Percentiles rank a stretch among this genome's conserved stretches.
Conservation (phyloP, 805 yeast species). For the Huiozyma naganishii region DNA sequence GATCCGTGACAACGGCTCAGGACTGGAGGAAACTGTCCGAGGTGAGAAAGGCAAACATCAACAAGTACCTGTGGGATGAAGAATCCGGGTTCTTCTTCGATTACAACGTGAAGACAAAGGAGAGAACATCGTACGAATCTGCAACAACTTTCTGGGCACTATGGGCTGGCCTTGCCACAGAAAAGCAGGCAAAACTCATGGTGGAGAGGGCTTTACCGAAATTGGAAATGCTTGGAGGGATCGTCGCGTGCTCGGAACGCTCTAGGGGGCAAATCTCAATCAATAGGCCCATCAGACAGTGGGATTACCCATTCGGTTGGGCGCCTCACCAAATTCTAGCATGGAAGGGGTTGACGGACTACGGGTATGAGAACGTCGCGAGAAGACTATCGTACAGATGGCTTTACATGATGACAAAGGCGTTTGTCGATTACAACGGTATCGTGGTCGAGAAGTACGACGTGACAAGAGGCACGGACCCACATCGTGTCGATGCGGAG, state of each 20-base stretch:
- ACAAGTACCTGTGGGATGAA: conserved; percentile 77
- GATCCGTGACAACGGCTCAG: conserved; percentile 33
- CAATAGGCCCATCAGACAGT: conserved; percentile 78
- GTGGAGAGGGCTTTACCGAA: conserved; percentile 48
- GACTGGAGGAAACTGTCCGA: conserved; percentile 57
- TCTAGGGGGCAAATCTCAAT: conserved; percentile 64
- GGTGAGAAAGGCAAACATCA: conserved; percentile 42
- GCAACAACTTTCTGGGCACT: conserved; percentile 90
- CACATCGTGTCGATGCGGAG: conserved; percentile 89
- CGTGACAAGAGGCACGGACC: conserved; percentile 70
- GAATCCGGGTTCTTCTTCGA: conserved; percentile 70
- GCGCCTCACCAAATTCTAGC: conserved; percentile 95
- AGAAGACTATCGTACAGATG: conserved; percentile 73
- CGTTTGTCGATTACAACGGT: conserved; percentile 87
- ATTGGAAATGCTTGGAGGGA: conserved; percentile 81
- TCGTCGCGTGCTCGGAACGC: conserved; percentile 69
- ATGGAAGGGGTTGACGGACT: conserved; percentile 74
- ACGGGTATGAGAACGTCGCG: conserved; percentile 56
- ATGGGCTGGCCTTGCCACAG: conserved; percentile 67
- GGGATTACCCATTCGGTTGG: conserved; percentile 99
- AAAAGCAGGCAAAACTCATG: conserved; percentile 56
- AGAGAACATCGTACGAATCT: conserved; percentile 60
- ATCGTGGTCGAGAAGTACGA: conserved; percentile 93
- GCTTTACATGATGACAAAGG: conserved; percentile 80
- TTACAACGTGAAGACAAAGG: conserved; percentile 51